Evolutionary conservation across 2,329 filamentous ascomycete genomes (phyloP), one percentile per base, ranked within the genome.

Genomic region (Ophiocordyceps polyrhachis-furcata): DNA sequence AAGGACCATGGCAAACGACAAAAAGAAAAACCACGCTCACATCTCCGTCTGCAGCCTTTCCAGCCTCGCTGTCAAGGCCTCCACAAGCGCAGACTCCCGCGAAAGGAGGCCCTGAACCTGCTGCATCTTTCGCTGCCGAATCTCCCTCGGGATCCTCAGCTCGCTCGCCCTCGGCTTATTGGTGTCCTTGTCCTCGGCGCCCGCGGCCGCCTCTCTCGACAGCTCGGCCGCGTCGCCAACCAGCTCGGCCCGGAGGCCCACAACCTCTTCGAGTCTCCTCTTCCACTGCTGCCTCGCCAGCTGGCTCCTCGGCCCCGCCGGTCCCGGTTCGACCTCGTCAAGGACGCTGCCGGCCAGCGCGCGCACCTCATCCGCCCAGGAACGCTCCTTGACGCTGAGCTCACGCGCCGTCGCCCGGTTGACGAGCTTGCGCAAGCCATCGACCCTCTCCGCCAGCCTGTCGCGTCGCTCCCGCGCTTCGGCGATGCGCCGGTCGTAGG

Each of bases 61-160:
- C 49, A 85, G 60, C 46, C 79, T 68, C 46, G 67, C 67, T 51
- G 71, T 76, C 20, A 82, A 71, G 20, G 75, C 79, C 51, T 83
- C 79, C 7, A 84, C 74, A 53, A 84, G 59, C 5, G 77, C 77
- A 42, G 73, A 73, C 61, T 85, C 79, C 25, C 80, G 65, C 46
- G 80, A 76, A 50, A 85, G 61, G 48, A 83, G 58, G 25, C 62
- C 62, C 60, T 75, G 75, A 20, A 84, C 75, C 56, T 81, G 72
- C 46, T 67, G 67, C 50, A 83, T 60, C 61, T 81, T 82, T 43
- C 67, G 71, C 59, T 69, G 73, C 47, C 77, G 68, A 47, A 82
- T 69, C 45, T 78, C 74, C 19, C 68, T 62, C 13, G 77, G 73
- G 45, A 81, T 74, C 49, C 67, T 64, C 43, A 74, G 51, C 47